Evolutionary conservation across 495 filamentous ascomycete genomes (phyloP), one percentile per base, ranked within the genome.

Genomic region (Melanomma pulvis-pyrius): DNA sequence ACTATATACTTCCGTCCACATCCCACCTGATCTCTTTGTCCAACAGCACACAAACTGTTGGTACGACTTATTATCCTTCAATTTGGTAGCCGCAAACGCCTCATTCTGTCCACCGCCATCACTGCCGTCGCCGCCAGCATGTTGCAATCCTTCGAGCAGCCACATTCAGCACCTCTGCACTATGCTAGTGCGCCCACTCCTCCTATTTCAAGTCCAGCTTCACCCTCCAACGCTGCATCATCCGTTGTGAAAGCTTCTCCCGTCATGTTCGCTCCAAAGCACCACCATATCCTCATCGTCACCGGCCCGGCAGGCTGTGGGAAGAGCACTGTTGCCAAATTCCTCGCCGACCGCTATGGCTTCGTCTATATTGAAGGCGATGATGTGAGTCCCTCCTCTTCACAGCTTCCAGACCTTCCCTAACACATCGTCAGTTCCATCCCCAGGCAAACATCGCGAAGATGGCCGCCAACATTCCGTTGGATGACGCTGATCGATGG

Each of bases 401-500:
- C 3, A 55, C 36, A 22, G 32, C 22, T n/a, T 32, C 17, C 2
- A 28, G 28, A 21, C 2, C 50, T 24, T 12, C 9, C n/a, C 57
- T 73, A 64, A 69, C 24, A 39, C 24, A 34, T 26, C n/a, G 49
- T 29, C 71, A 99, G 96, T 98, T 86, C 77, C 96, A 99, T 75
- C 83, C 92, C 1, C 71, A 82, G 56, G 77, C 87, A 58, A 98
- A 97, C 80, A 88, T 96, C 73, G 87, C 93, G 34, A 99, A 99
- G 78, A 99, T 99, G 96, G 80, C 85, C 74, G 81, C 84, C 70
- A 91, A 91, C 66, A 89, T 87, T 44, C 92, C 96, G 6, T 82
- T 99, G 53, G 98, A 92, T 53, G 96, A 99, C 75, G 87, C 86
- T 67, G 96, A 99, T 78, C 90, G 96, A 62, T 98, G 96, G 96